These are phyloP conservation scores for Sporisorium exsertum DNA, from an alignment of 1,284 basidiomycete species.

Conservation along the genomic window DNA sequence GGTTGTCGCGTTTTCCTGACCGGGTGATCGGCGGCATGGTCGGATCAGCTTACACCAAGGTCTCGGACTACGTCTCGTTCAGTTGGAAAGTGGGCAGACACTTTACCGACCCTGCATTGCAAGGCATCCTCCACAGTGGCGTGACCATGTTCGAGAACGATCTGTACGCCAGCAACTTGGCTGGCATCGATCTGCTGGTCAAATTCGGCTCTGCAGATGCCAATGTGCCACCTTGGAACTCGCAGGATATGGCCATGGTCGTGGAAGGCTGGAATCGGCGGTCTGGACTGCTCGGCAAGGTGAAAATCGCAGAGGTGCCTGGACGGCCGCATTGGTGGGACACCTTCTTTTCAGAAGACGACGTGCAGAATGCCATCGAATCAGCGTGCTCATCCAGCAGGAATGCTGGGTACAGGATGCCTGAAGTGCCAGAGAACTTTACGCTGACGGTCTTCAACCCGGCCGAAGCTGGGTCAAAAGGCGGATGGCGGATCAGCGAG, in stretches of 20 bases:
- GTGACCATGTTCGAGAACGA: slow-evolving; percentile 87
- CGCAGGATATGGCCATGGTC: slow-evolving; percentile 75
- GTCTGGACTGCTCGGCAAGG: slow-evolving; percentile 66
- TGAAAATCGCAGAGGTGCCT: slow-evolving; percentile 74
- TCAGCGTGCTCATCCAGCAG: slow-evolving; percentile 11
- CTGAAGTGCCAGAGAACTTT: slow-evolving; percentile 70
- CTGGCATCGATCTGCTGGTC: slow-evolving; percentile 77
- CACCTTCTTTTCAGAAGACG: slow-evolving; percentile 74
- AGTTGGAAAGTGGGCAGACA: slow-evolving; percentile 75
- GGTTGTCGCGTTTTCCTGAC: slow-evolving; percentile 81
- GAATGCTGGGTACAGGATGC: slow-evolving; percentile 29
- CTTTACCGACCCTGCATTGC: slow-evolving; percentile 80
- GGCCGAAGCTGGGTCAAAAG: slow-evolving; percentile 76
- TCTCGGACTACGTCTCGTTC: slow-evolving; percentile 83
- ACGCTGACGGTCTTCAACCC: slow-evolving; percentile 79
- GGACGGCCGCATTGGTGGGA: slow-evolving; percentile 79
- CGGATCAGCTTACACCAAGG: slow-evolving; percentile 65
- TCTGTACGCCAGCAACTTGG: slow-evolving; percentile 81
- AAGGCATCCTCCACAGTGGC: slow-evolving; percentile 78
- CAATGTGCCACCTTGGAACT: slow-evolving; percentile 85
- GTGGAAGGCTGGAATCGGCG: slow-evolving; percentile 73
- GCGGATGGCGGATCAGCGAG: slow-evolving; percentile 76
- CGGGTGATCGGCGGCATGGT: slow-evolving; percentile 73
- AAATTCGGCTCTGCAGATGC: slow-evolving; percentile 81
- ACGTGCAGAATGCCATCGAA: slow-evolving; percentile 73